Conservation (phyloP, 202 grass and related monocot species). For the Zizania palustris region DNA sequence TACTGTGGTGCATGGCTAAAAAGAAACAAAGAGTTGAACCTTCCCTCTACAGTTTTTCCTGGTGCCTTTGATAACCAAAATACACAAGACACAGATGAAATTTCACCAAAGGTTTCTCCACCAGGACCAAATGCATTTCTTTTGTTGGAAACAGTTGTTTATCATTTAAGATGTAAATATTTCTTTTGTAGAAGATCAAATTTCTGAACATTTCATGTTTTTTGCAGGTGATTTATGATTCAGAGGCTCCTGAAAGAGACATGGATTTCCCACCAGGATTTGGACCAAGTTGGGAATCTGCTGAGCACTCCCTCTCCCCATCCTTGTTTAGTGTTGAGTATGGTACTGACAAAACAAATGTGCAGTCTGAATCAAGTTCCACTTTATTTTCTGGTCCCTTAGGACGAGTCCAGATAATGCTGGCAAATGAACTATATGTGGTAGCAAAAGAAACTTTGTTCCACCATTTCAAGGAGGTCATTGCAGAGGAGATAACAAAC, state of each 20-base stretch:
- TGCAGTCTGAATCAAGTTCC: constrained; percentile 28
- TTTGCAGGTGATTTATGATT: constrained; percentile 45
- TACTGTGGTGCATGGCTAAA: constrained; percentile 68
- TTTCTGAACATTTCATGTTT: constrained; percentile 24
- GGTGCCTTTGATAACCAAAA: constrained; percentile 33
- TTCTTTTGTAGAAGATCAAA: constrained; percentile 16
- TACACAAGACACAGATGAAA: constrained; percentile 43
- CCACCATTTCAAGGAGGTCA: constrained; percentile 66
- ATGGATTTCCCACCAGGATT: constrained; percentile 64
- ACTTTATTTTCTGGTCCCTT: constrained; percentile 45
- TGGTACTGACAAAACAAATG: constrained; percentile 23
- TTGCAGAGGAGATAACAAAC: constrained; percentile 75
- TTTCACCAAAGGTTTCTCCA: constrained; percentile 44
- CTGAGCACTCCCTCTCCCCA: constrained; percentile 23
- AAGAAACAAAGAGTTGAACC: constrained; percentile 47
- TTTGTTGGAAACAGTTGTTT: constrained; percentile 31
- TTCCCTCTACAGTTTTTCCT: constrained; percentile 33
- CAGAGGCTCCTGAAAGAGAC: constrained; percentile 29
- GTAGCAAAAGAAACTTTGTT: constrained; percentile 75
- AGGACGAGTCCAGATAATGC: constrained; percentile 44
- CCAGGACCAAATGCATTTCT: constrained; percentile 26
- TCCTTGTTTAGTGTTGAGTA: constrained; percentile 18
- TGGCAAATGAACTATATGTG: constrained; percentile 81
- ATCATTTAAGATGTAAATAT: constrained; percentile 4
- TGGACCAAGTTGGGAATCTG: constrained; percentile 39